Base-by-base conservation (phyloP, 805 yeast species). In the Clavispora phyllophila region DNA sequence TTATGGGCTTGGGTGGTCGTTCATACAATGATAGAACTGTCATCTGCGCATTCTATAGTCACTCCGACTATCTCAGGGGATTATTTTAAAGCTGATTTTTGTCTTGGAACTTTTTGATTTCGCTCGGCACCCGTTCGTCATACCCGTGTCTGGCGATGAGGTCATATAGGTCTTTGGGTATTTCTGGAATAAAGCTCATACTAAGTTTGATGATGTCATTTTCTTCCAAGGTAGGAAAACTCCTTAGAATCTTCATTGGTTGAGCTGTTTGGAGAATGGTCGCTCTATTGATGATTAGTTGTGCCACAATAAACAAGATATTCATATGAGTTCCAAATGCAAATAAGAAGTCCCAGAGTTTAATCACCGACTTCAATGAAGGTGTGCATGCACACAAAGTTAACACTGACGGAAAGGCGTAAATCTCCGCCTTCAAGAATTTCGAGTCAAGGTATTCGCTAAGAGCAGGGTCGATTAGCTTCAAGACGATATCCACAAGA, bases 311-410 rank as follows among this genome's bases (percentile, higher is more conserved):
- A 51, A 88, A 84, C 29, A 90, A 67, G 23, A 90, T 76, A 62
- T 90, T 89, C 81, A 88, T 75, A 56, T 90, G 96, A 15, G 85
- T 79, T 0, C 97, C 97, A 55, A 87, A 89, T 3, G 96, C 95
- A 62, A 89, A 84, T 53, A 88, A 64, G 50, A 89, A 85, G 60
- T 89, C 97, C 97, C 97, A 89, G 14, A 89, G 69, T 44, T 80
- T 76, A 29, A 89, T 63, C 1, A 86, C 85, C 48, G 89, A 87
- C 25, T 69, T 65, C 36, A 90, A 66, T 0, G 96, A 90, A 9
- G 95, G 95, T 5, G 95, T 87, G 54, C 96, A 87, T 2, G 96
- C 91, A 43, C 90, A 81, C 37, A 90, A 66, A 0, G 97, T 89
- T 49, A 90, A 64, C 1, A 88, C 85, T 0, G 90, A 81, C 4